These are phyloP conservation scores for Fabrea salina DNA, from an alignment of 169 alveolate species.

Conservation along the genomic window DNA sequence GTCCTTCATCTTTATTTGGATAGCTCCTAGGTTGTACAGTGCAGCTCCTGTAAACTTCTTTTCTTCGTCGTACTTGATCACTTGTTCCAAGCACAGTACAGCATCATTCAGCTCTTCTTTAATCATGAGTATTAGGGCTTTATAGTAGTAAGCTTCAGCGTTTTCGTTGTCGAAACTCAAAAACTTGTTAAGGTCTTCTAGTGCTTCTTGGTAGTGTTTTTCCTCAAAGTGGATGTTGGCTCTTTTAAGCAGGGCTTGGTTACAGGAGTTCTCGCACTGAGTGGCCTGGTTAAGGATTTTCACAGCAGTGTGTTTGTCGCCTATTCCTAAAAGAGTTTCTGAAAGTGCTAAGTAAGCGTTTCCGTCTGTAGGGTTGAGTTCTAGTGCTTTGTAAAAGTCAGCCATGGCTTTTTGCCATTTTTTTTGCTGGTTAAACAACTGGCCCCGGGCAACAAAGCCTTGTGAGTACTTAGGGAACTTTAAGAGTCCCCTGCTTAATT, in stretches of 20 bases:
- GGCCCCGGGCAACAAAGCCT: slow-evolving; percentile 60
- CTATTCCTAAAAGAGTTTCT: slow-evolving; percentile 21
- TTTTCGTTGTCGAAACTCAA: slow-evolving; percentile 8
- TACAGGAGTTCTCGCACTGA: neutral
- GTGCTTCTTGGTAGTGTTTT: slow-evolving; percentile 29
- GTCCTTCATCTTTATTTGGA: slow-evolving; percentile 47
- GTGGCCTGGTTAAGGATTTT: neutral
- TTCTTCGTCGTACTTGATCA: slow-evolving; percentile 41
- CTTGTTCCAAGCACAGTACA: slow-evolving; percentile 50
- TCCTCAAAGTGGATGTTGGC: slow-evolving; percentile 12
- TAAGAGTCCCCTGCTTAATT: slow-evolving; percentile 49
- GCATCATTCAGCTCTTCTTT: slow-evolving; percentile 43
- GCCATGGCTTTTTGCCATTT: slow-evolving; percentile 38
- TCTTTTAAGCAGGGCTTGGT: neutral
- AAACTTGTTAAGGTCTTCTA: slow-evolving; percentile 34
- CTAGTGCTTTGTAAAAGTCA: slow-evolving; percentile 38
- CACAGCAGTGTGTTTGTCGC: neutral
- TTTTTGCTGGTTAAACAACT: slow-evolving; percentile 30
- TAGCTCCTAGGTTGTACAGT: slow-evolving; percentile 49
- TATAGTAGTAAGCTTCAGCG: slow-evolving; percentile 44
- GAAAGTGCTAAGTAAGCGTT: slow-evolving; percentile 5
- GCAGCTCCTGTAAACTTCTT: slow-evolving; percentile 41
- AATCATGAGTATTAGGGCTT: slow-evolving; percentile 37
- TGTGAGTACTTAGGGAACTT: slow-evolving; percentile 54
- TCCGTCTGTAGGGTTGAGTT: neutral